A percentile compares a stretch with the other conserved stretches of the same genome.
Conservation (phyloP, 345 rosid species). For the Salix exigua region DNA sequence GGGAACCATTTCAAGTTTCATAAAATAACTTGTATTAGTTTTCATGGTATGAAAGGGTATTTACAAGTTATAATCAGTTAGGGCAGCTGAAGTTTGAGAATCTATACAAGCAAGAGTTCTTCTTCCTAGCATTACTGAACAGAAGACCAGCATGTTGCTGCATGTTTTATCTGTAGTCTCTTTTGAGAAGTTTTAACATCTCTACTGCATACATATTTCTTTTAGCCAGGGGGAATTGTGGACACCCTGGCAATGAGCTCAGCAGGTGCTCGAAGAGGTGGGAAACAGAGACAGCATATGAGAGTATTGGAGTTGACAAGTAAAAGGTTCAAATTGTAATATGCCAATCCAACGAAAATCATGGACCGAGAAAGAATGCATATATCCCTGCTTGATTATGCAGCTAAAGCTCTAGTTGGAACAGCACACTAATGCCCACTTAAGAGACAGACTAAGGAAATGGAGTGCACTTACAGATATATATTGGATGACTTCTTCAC, state of each 20-base stretch:
- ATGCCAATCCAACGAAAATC: not conserved
- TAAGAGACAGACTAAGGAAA: not conserved
- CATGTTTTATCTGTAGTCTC: not conserved
- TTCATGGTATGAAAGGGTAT: not conserved
- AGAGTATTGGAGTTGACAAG: not conserved
- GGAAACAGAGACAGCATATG: not conserved
- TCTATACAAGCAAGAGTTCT: not conserved
- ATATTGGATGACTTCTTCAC: constrained; percentile 70
- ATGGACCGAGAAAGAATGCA: not conserved
- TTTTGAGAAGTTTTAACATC: not conserved
- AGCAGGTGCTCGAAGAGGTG: not conserved
- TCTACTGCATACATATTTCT: not conserved
- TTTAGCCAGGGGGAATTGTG: not conserved
- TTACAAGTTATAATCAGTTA: not conserved
- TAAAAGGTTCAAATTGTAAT: not conserved
- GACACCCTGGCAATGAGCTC: not conserved
- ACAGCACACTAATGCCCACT: not conserved
- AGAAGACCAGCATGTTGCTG: not conserved
- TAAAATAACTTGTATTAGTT: not conserved
- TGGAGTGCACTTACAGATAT: constrained; percentile 59
- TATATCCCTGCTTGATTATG: not conserved
- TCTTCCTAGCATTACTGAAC: not conserved
- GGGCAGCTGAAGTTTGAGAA: not conserved
- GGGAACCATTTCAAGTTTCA: not conserved
- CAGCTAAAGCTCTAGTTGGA: not conserved